phyloP scores from a whole-genome alignment of 371 early-diverging fungal species.

The Mucor racemosus region DNA sequence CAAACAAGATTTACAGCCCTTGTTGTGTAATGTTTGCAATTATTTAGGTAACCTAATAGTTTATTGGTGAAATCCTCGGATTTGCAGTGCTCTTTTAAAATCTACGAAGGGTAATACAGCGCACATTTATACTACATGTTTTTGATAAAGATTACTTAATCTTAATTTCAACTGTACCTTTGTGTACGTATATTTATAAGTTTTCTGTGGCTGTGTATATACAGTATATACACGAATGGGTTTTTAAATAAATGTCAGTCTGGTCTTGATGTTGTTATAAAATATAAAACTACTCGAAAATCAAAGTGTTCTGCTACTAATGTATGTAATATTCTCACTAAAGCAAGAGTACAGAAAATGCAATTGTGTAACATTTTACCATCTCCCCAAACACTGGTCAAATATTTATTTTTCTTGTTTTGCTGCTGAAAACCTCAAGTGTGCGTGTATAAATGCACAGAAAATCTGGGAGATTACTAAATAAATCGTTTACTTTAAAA shows the following conservation, averaged over 20 bases:
- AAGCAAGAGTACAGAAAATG: background rate
- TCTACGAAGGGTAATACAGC: background rate
- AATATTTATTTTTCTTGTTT: background rate
- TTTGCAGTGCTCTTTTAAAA: background rate
- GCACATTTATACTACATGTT: background rate
- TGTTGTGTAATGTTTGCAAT: background rate
- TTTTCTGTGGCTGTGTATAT: background rate
- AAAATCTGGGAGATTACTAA: background rate
- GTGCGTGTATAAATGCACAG: background rate
- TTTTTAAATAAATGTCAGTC: too few species aligned
- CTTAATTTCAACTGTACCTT: background rate
- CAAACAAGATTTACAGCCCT: background rate
- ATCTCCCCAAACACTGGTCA: background rate
- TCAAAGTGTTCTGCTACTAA: too few species aligned
- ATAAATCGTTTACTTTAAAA: background rate
- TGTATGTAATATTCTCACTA: too few species aligned
- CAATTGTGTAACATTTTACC: background rate
- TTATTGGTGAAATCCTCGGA: background rate
- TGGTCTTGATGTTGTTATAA: too few species aligned
- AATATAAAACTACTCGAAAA: too few species aligned
- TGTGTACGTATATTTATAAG: background rate
- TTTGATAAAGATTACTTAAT: background rate
- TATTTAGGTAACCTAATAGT: background rate
- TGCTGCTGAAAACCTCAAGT: too few species aligned
- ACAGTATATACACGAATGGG: too few species aligned